Evolutionary conservation across 139 green algal species (phyloP).

Genomic region (Coelastrella sp.): DNA sequence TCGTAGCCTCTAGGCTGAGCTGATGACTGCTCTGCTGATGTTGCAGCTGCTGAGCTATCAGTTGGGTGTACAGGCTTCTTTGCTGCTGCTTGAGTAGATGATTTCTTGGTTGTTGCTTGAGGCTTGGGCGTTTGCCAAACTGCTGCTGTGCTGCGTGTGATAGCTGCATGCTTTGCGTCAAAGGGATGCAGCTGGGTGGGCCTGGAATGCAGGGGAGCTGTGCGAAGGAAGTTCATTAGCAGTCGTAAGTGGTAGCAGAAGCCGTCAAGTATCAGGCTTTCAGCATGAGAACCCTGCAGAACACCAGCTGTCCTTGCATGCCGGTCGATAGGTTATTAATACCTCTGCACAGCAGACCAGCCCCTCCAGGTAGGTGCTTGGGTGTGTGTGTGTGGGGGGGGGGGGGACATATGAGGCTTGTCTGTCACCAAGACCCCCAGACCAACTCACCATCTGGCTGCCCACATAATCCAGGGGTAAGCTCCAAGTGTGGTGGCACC

Average conservation of each 20-base stretch:
- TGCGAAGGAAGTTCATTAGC: not conserved
- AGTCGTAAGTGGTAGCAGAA: not conserved
- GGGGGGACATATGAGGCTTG: not conserved
- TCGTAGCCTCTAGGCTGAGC: slow-evolving; percentile 8
- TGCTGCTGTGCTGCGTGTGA: not conserved
- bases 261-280: no score
- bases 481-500: slow-evolving; percentile 1
- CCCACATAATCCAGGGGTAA: slow-evolving; percentile 9
- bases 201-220: not conserved
- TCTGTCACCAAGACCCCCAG: not conserved
- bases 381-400: not conserved
- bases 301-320: not conserved
- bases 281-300: not conserved
- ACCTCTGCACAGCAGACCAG: no score
- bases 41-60: not conserved
- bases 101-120: not conserved
- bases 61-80: not conserved
- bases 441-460: not conserved
- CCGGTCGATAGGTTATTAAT: no score
- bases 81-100: not conserved
- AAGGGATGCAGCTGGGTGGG: not conserved
- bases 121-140: not conserved
- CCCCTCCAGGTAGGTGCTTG: not conserved
- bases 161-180: not conserved
- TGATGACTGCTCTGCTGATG: not conserved